phyloP scores from a whole-genome alignment of 192 early-diverging fungal genomes.

The Linnemannia elongata region DNA sequence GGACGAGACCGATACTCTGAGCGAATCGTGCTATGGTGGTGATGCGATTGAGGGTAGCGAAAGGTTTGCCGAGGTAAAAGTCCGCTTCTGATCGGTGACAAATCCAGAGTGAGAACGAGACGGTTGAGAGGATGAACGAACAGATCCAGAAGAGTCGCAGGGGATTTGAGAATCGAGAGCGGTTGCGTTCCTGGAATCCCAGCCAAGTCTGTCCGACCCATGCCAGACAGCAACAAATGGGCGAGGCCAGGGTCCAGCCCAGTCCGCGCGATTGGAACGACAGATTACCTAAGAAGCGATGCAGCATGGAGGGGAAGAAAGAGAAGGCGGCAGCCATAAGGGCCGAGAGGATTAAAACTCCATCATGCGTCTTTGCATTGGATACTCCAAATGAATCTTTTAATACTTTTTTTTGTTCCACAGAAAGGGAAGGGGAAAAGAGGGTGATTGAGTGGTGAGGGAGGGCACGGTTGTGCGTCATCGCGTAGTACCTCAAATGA shows the following conservation, averaged over 20 bases:
- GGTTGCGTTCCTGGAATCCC: conserved; percentile 28
- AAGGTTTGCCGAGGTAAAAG: background rate
- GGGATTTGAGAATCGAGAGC: conserved; percentile 17
- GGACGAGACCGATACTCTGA: conserved; percentile 18
- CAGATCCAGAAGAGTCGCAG: conserved; percentile 39
- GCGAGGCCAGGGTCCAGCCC: conserved; percentile 24
- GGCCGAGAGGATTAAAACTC: background rate
- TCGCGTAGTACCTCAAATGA: background rate
- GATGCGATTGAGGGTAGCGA: background rate
- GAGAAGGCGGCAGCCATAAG: background rate
- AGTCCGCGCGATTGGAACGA: background rate
- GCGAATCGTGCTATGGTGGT: conserved; percentile 28
- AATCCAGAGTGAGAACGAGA: conserved; percentile 30
- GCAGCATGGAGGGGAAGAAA: background rate
- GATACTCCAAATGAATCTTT: background rate
- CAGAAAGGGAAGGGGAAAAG: too few species aligned
- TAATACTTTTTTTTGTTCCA: background rate
- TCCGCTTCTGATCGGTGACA: background rate
- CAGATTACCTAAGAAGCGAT: conserved; percentile 19
- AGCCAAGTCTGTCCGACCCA: conserved; percentile 30
- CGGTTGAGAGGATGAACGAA: conserved; percentile 26
- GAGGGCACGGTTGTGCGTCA: conserved; percentile 6
- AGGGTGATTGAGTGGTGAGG: background rate
- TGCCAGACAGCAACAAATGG: conserved; percentile 29
- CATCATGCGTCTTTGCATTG: background rate